These are phyloP conservation scores for Amylostereum chailletii DNA, from an alignment of 1,284 basidiomycete species.

Conservation along the genomic window DNA sequence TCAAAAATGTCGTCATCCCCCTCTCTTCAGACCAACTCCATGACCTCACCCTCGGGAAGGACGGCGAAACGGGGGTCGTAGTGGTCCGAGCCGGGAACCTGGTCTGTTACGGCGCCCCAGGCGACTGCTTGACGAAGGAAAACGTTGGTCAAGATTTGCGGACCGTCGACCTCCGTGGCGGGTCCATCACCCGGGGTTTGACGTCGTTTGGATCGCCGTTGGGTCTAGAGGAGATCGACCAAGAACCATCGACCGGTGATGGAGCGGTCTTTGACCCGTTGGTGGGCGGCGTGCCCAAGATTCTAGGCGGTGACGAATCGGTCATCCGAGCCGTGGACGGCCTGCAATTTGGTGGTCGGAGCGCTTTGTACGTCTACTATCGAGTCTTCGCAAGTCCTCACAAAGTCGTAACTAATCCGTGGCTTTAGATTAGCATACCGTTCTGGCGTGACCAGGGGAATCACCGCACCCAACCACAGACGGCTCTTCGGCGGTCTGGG, in stretches of 20 bases:
- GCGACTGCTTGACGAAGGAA: constrained; percentile 1
- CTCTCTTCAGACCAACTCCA: constrained; percentile 9
- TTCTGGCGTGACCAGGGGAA: constrained; percentile 24
- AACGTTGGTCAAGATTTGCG: constrained; percentile 10
- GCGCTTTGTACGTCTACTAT: constrained; percentile 54
- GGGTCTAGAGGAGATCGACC: constrained; percentile 27
- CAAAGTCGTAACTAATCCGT: constrained; percentile 1
- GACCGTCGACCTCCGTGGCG: constrained; percentile 24
- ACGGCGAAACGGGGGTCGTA: constrained; percentile 17
- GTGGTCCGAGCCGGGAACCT: constrained; percentile 35
- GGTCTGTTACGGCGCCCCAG: constrained; percentile 28
- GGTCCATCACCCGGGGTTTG: constrained; percentile 36
- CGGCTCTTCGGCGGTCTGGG: constrained; percentile 41
- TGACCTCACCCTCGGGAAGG: constrained; percentile 13
- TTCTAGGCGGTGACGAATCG: constrained; percentile 28
- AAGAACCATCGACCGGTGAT: constrained; percentile 39
- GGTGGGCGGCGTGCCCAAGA: constrained; percentile 17
- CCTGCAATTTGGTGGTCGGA: constrained; percentile 60
- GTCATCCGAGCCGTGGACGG: constrained; percentile 69
- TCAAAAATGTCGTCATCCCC: constrained; percentile 34
- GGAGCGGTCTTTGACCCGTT: constrained; percentile 28
- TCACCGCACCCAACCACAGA: constrained; percentile 37
- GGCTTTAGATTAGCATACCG: constrained; percentile 25
- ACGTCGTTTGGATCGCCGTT: constrained; percentile 26
- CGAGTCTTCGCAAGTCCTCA: not conserved